Evolutionary conservation across 192 early-diverging fungal genomes (phyloP).

Genomic region (Coemansia sp.): DNA sequence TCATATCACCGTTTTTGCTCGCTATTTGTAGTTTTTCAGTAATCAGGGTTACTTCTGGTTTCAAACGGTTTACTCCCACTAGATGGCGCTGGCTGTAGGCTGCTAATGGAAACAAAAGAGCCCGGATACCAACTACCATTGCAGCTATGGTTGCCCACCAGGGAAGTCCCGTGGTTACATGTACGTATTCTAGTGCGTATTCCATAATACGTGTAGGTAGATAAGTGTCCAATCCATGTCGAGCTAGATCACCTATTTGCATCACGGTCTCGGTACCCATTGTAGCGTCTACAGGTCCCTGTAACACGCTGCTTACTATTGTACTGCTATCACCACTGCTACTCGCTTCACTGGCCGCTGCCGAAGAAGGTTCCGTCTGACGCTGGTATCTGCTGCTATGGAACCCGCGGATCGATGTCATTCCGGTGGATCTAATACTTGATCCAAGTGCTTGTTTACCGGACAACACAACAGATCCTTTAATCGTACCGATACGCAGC

Average conservation of each 20-base stretch:
- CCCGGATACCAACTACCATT: slow-evolving; percentile 69
- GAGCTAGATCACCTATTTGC: slow-evolving; percentile 84
- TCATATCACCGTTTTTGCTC: slow-evolving; percentile 60
- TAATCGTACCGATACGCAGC: not conserved
- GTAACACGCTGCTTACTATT: not conserved
- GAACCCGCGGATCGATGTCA: not conserved
- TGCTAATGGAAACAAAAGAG: slow-evolving; percentile 70
- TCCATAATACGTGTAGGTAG: slow-evolving; percentile 75
- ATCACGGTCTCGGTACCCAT: slow-evolving; percentile 41
- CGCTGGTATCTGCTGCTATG: slow-evolving; percentile 1
- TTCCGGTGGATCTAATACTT: not conserved
- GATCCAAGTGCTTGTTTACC: not conserved
- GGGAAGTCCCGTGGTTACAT: slow-evolving; percentile 82
- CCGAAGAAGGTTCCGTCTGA: not conserved
- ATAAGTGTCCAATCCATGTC: slow-evolving; percentile 74
- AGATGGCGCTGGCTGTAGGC: slow-evolving; percentile 73
- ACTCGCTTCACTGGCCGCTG: not conserved
- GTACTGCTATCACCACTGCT: not conserved
- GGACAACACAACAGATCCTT: not conserved
- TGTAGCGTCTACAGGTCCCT: slow-evolving; percentile 10
- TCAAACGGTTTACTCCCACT: slow-evolving; percentile 68
- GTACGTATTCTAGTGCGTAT: slow-evolving; percentile 72
- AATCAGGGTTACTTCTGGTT: slow-evolving; percentile 70
- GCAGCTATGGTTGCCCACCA: slow-evolving; percentile 92
- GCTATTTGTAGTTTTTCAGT: slow-evolving; percentile 67